Evolutionary conservation across 176 grass and related monocot species (phyloP), one percentile per base, ranked within the genome.

Genomic region (Tillandsia fasciculata): DNA sequence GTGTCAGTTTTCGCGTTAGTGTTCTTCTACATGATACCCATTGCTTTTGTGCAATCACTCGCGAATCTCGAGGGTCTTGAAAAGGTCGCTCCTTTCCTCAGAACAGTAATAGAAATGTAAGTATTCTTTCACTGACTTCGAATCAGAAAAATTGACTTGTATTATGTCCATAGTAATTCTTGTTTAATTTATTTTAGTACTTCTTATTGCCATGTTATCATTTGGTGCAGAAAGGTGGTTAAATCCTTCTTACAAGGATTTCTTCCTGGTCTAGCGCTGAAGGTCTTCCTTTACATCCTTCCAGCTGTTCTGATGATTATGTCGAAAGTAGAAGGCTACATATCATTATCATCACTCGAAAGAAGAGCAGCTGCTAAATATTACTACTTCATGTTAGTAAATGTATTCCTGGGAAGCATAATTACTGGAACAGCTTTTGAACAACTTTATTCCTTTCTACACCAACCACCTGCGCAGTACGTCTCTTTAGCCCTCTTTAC

Each of bases 61-160:
- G 94, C 94, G 71, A 97, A 97, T 90, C 90, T 97, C 14, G 94
- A 97, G 80, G 89, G 89, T 76, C 83, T 97, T 64, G 94, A 97
- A 84, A 92, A 90, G 72, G 89, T 97, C 72, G 94, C 94, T 53
- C 94, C 94, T 13, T 97, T 97, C 76, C 65, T 97, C 48, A 90
- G 83, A 72, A 89, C 86, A 65, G 84, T 92, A n/a, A 86, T 92
- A 64, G 89, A 97, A 66, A 75, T 72, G 94, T 97, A 90, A 90
- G 86, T 61, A n/a, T 61, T 61, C 17, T 61, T 61, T 61, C 2
- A 61, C 7, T 52, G n/a, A 26, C 33, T 42, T 42, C 33, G 33
- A 42, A 42, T 42, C 33, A 71, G 5, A 2, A 24, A 24, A 24
- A 24, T 24, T 24, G 24, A 24, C 24, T 71, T n/a, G 18, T 54